A percentile compares a stretch with the other conserved stretches of the same genome.
These are phyloP conservation scores for Rubroboletus pulcherrimus DNA, from an alignment of 768 basidiomycete genomes.

Conservation along the genomic window DNA sequence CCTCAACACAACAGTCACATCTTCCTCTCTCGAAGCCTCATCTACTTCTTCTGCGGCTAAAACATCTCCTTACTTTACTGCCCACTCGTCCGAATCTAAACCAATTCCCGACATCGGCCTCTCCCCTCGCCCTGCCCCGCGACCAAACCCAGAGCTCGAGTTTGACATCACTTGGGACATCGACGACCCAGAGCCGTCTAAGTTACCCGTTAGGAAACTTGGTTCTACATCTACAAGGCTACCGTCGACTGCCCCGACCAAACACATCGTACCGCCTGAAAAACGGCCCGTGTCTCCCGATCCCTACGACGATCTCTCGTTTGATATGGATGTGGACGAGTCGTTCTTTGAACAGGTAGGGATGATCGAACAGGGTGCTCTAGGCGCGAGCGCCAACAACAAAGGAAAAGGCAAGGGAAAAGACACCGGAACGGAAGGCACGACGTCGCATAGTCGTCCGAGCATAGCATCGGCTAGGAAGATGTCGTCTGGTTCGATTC, in stretches of 20 bases:
- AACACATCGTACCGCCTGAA: neutral
- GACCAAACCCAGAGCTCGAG: conserved; percentile 16
- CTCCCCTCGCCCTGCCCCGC: conserved; percentile 28
- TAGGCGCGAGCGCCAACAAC: conserved; percentile 6
- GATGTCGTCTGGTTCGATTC: neutral
- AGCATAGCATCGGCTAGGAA: conserved; percentile 3
- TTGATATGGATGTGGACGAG: conserved; percentile 36
- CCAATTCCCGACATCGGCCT: conserved; percentile 26
- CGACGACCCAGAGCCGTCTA: conserved; percentile 28
- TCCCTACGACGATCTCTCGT: conserved; percentile 33
- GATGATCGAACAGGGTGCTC: conserved; percentile 22
- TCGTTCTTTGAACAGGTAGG: conserved; percentile 38
- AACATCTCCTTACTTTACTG: conserved; percentile 22
- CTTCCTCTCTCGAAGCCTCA: conserved; percentile 8
- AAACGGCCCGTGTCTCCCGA: conserved; percentile 22
- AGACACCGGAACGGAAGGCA: neutral
- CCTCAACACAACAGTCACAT: neutral
- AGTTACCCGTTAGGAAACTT: neutral
- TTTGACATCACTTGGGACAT: conserved; percentile 28
- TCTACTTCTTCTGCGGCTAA: conserved; percentile 6
- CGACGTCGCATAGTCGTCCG: neutral
- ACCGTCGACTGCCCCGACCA: neutral
- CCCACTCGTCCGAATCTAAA: conserved; percentile 4
- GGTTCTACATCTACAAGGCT: conserved; percentile 10
- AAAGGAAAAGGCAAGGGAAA: conserved; percentile 24